Evolutionary conservation across 2,329 filamentous ascomycete genomes (phyloP), one percentile per base, ranked within the genome.

Genomic region (Chaetothyriales sp.): DNA sequence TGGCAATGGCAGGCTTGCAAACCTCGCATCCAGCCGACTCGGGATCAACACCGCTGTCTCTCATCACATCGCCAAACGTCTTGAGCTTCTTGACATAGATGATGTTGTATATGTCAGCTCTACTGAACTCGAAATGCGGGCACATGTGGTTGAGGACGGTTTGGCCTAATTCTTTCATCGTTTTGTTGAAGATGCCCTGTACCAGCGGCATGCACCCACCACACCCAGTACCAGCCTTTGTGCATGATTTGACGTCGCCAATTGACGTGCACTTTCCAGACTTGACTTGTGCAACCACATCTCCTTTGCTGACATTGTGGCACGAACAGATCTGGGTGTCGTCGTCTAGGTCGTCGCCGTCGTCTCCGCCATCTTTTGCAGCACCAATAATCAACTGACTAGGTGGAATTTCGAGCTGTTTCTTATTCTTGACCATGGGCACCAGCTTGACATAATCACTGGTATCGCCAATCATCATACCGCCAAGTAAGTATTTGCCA

Each of bases 401-500:
- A 0, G 89, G 89, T 0, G 86, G 80, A 0, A 87, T 72, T 13
- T 94, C 86, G 1, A 95, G 75, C 56, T 76, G 73, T 65, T 89
- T 94, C 64, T 88, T 85, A 58, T 79, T 82, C 70, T 89, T 94
- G 51, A 92, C 87, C 74, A 94, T 81, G 1, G 86, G 85, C 1
- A 94, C 86, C 19, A 95, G 71, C 66, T 90, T 94, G 69, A 94
- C 78, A 63, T 94, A 95, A 69, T 95, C 89, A 56, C 79, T 84
- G 0, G 87, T 94, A 62, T 95, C 89, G 43, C 89, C 89, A 55
- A 95, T 92, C 87, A 95, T 94, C 87, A 95, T 95, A 3, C 89
- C 89, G n/a, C 89, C 89, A 0, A 95, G 78, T 1, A 95, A 73
- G 62, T 90, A 90, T 65, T 94, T 94, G 22, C 89, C 89, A 63